Evolutionary conservation across 495 filamentous ascomycete species (phyloP).

Genomic region (Penicillium crystallinum): DNA sequence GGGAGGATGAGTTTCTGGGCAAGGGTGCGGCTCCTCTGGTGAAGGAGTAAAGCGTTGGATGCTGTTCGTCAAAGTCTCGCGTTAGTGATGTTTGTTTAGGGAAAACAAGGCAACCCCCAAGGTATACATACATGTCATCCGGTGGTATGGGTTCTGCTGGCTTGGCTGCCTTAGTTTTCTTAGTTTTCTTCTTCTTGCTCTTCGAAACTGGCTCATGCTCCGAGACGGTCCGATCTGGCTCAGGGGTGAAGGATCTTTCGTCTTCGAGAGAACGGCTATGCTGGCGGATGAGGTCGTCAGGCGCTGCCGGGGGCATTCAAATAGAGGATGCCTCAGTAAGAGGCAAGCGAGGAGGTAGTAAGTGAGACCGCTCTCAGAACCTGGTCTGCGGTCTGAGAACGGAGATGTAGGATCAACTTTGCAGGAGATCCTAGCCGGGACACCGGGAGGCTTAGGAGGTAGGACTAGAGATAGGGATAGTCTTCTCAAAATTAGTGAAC

Average conservation of each 20-base stretch:
- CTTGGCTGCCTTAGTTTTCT: constrained; percentile 37
- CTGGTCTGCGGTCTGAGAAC: constrained; percentile 36
- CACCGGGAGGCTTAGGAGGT: not conserved
- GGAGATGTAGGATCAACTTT: constrained; percentile 15
- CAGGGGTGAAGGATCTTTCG: constrained; percentile 26
- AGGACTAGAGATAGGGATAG: not conserved
- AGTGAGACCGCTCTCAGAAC: constrained; percentile 34
- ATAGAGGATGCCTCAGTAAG: constrained; percentile 30
- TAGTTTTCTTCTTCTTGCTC: constrained; percentile 43
- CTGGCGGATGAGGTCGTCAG: constrained; percentile 43
- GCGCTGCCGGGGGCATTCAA: constrained; percentile 47
- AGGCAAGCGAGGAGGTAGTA: constrained; percentile 17
- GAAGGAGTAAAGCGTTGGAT: constrained; percentile 27
- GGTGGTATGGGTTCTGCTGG: constrained; percentile 30
- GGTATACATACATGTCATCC: constrained; percentile 40
- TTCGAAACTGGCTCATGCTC: constrained; percentile 43
- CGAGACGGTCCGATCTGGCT: constrained; percentile 19
- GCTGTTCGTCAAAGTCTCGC: constrained; percentile 10
- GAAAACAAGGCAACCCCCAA: not conserved
- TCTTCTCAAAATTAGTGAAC: not conserved
- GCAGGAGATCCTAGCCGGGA: constrained; percentile 4
- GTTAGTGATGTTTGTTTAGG: constrained; percentile 6
- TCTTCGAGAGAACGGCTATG: constrained; percentile 39
- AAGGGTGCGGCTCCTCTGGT: constrained; percentile 34
- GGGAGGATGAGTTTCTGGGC: constrained; percentile 20